Percentiles rank a stretch among this genome's conserved stretches.
Conservation (phyloP, 176 grass and related monocot genomes). For the Panicum miliaceum region DNA sequence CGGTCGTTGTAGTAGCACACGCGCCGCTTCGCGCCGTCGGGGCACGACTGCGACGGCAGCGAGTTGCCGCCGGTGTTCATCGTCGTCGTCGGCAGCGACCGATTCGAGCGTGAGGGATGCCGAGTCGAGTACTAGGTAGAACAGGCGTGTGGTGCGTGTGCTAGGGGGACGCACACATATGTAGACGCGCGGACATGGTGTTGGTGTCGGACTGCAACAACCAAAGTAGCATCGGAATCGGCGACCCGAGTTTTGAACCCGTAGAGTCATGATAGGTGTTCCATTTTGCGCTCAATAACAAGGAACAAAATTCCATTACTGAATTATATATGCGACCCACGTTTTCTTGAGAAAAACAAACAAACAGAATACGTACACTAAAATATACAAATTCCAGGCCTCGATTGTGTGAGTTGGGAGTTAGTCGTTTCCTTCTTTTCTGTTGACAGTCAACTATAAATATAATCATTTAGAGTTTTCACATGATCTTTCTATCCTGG, state of each 20-base stretch:
- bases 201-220: neutral
- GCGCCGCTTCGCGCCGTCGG: constrained; percentile 57
- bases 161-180: neutral
- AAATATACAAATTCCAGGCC: too few relatives aligned
- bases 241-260: neutral
- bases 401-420: too few relatives aligned
- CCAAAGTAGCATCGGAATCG: neutral
- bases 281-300: too few relatives aligned
- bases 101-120: too few relatives aligned
- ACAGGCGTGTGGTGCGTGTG: neutral
- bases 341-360: too few relatives aligned
- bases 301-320: too few relatives aligned
- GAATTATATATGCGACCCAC: too few relatives aligned
- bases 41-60: constrained; percentile 49
- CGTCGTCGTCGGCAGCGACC: neutral
- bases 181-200: neutral
- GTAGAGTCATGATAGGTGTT: neutral
- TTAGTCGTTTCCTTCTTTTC: too few relatives aligned
- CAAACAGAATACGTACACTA: too few relatives aligned
- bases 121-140: neutral
- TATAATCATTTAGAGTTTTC: too few relatives aligned
- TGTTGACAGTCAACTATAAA: too few relatives aligned
- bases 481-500: too few relatives aligned
- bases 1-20: constrained; percentile 86
- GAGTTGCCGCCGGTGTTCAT: constrained; percentile 55